These are phyloP conservation scores for Collybia sp. DNA, from an alignment of 768 basidiomycete genomes.

Conservation along the genomic window DNA sequence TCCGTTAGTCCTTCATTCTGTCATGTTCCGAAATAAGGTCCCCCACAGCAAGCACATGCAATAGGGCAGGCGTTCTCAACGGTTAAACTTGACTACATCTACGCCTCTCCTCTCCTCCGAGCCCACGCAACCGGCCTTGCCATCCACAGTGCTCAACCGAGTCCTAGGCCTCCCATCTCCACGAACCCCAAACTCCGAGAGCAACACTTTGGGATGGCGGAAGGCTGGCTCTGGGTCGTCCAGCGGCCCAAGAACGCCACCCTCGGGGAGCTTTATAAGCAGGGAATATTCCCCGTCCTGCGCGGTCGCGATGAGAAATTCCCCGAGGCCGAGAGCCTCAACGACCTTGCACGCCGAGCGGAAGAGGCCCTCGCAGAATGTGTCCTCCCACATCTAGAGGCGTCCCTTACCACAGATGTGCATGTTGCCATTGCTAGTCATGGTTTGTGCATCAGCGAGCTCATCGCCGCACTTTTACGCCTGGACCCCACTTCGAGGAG, in stretches of 20 bases:
- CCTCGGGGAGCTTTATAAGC: constrained; percentile 39
- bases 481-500: constrained; percentile 41
- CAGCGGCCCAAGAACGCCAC: constrained; percentile 22
- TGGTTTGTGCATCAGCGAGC: constrained; percentile 64
- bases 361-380: constrained; percentile 45
- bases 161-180: constrained; percentile 50
- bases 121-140: constrained; percentile 58
- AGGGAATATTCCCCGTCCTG: constrained; percentile 51
- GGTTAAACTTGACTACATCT: constrained; percentile 48
- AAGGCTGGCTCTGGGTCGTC: constrained; percentile 53
- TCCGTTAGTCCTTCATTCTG: constrained; percentile 10
- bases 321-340: constrained; percentile 61
- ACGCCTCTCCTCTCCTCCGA: constrained; percentile 65
- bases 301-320: constrained; percentile 45
- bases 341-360: constrained; percentile 58
- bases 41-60: constrained; percentile 53
- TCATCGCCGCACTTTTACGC: constrained; percentile 50
- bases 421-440: constrained; percentile 74
- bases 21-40: neutral
- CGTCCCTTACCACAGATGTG: constrained; percentile 28
- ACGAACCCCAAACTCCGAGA: constrained; percentile 59
- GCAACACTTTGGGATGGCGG: constrained; percentile 68
- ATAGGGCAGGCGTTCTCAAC: constrained; percentile 49
- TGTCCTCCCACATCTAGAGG: constrained; percentile 53
- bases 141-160: constrained; percentile 43